Evolutionary conservation across 345 rosid genomes (phyloP).

Genomic region (Trapa incisa): DNA sequence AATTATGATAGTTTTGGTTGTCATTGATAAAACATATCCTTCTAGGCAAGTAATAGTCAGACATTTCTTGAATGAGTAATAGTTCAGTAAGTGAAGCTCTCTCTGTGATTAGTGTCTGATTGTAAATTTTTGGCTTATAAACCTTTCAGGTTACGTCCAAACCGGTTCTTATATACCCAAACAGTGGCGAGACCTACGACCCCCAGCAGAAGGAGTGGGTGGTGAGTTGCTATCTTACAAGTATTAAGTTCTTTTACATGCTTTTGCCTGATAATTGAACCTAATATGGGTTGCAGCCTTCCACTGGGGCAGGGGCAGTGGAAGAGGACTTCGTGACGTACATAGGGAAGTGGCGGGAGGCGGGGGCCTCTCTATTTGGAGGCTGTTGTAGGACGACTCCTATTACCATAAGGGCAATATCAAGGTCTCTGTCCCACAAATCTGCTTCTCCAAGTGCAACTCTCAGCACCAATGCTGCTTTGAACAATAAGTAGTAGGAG

Average conservation of each 20-base stretch:
- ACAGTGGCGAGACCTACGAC: constrained; percentile 77
- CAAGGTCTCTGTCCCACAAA: constrained; percentile 33
- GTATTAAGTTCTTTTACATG: not conserved
- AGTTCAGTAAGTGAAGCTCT: no score
- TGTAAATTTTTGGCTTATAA: no score
- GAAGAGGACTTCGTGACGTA: constrained; percentile 75
- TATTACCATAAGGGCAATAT: constrained; percentile 52
- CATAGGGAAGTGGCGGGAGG: constrained; percentile 55
- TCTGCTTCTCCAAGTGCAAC: constrained; percentile 5
- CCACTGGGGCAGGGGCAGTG: constrained; percentile 32
- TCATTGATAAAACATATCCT: no score
- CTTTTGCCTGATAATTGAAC: not conserved
- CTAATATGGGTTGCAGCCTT: constrained; percentile 27
- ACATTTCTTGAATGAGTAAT: not conserved
- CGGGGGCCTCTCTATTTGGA: constrained; percentile 67
- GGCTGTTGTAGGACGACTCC: constrained; percentile 96
- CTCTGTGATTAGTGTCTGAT: no score
- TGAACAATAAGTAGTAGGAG: no score
- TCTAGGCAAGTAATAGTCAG: no score
- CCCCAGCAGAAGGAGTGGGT: constrained; percentile 54
- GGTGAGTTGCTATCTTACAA: constrained; percentile 27
- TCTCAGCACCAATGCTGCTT: no score
- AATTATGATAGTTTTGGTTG: not conserved
- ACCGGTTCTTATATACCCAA: constrained; percentile 65
- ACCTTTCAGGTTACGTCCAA: constrained; percentile 46